Evolutionary conservation across 2,329 filamentous ascomycete species (phyloP).

Genomic region (Sclerotinia subarctica): DNA sequence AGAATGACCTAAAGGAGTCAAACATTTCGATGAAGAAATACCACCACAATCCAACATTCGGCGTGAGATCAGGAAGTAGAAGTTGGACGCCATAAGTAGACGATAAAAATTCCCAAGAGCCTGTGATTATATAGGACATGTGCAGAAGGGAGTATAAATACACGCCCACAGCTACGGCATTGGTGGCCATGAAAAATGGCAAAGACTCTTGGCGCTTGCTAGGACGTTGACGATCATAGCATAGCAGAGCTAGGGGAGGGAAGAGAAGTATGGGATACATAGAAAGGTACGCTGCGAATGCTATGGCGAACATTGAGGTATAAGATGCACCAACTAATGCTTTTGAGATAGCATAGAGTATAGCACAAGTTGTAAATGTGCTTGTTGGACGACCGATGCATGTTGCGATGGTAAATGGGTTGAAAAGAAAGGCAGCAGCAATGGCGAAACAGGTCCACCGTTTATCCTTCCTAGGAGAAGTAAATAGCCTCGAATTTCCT

Average conservation of each 20-base stretch:
- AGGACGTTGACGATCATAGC: conserved; percentile 59
- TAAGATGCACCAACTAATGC: conserved; percentile 71
- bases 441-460: conserved; percentile 72
- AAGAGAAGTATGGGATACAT: conserved; percentile 88
- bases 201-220: conserved; percentile 40
- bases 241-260: conserved; percentile 75
- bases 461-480: conserved; percentile 72
- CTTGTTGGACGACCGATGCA: conserved; percentile 87
- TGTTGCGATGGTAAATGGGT: conserved; percentile 87
- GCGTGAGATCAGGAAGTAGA: conserved; percentile 85
- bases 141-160: conserved; percentile 62
- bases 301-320: conserved; percentile 78
- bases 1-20: conserved; percentile 95
- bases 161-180: conserved; percentile 51
- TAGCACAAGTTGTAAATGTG: conserved; percentile 83
- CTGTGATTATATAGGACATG: conserved; percentile 71
- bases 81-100: conserved; percentile 94
- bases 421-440: conserved; percentile 88
- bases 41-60: conserved; percentile 97
- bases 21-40: conserved; percentile 99
- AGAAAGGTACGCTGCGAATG: conserved; percentile 85
- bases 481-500: conserved; percentile 68
- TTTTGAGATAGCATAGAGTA: conserved; percentile 78
- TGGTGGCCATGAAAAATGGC: conserved; percentile 52
- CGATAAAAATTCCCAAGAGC: conserved; percentile 81